Evolutionary conservation across 768 basidiomycete species (phyloP).

Genomic region (Phanerodontia chrysosporium): DNA sequence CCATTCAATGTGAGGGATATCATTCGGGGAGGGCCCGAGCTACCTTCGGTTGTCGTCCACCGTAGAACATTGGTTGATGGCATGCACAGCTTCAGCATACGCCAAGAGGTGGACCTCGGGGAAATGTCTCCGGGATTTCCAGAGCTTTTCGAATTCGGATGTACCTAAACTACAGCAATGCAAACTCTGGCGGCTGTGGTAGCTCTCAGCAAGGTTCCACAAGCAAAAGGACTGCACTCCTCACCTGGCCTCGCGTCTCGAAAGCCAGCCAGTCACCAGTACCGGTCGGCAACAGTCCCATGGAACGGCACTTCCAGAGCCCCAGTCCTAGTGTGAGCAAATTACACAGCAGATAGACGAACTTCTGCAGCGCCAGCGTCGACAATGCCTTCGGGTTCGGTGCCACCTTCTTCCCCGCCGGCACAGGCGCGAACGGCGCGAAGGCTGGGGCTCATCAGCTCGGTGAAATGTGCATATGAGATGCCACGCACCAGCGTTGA

Average conservation of each 20-base stretch:
- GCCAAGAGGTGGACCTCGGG: not conserved
- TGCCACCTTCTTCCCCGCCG: slow-evolving; percentile 14
- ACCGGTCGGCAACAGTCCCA: slow-evolving; percentile 88
- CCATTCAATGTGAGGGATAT: too few relatives aligned
- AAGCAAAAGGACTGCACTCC: not conserved
- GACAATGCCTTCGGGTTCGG: slow-evolving; percentile 36
- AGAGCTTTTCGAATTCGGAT: too few relatives aligned
- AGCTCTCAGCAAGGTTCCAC: not conserved
- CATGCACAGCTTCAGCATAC: not conserved
- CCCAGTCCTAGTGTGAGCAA: slow-evolving; percentile 77
- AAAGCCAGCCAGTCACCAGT: slow-evolving; percentile 96
- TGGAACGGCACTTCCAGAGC: slow-evolving; percentile 87
- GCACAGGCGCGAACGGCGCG: slow-evolving; percentile 64
- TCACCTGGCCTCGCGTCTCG: slow-evolving; percentile 60
- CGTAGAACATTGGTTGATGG: not conserved
- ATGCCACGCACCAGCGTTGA: slow-evolving; percentile 64
- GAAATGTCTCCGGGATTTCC: not conserved
- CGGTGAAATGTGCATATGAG: not conserved
- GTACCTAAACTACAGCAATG: not conserved
- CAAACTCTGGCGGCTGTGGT: slow-evolving; percentile 8
- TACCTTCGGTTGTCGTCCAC: too few relatives aligned
- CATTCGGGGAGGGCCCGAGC: too few relatives aligned
- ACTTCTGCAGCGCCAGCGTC: slow-evolving; percentile 65
- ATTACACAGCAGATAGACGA: slow-evolving; percentile 70
- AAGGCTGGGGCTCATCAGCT: slow-evolving; percentile 45